These are phyloP conservation scores for Crithidia fasciculata DNA, from an alignment of 208 protist genomes.

Conservation along the genomic window DNA sequence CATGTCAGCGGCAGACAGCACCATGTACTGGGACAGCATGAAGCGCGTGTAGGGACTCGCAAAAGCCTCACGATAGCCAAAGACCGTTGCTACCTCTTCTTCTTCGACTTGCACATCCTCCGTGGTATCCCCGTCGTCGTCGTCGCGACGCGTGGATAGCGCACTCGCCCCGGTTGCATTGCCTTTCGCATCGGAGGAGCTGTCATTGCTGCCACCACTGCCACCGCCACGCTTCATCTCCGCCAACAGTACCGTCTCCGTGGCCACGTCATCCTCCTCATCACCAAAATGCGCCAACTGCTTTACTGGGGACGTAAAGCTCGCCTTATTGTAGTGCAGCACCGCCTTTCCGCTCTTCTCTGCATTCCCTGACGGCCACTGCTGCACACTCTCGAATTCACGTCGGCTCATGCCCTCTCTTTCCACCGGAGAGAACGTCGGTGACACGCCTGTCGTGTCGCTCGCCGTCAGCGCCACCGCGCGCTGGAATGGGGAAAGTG, in stretches of 20 bases:
- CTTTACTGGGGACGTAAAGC: neutral
- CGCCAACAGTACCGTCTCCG: neutral
- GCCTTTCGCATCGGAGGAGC: neutral
- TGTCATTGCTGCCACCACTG: neutral
- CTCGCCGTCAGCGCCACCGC: neutral
- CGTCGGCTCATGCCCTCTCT: neutral
- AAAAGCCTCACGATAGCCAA: slow-evolving; percentile 69
- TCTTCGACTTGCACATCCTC: neutral
- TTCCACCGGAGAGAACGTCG: neutral
- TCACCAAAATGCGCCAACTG: neutral
- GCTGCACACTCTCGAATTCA: neutral
- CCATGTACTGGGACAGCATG: slow-evolving; percentile 68
- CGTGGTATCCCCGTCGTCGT: neutral
- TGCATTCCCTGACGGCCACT: neutral
- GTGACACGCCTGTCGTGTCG: neutral
- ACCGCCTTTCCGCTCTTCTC: neutral
- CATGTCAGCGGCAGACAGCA: slow-evolving; percentile 48
- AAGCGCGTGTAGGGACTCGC: slow-evolving; percentile 34
- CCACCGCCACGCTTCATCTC: neutral
- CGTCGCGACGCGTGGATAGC: too few relatives aligned
- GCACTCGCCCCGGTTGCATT: neutral
- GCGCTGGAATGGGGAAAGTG: neutral
- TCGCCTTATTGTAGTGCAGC: neutral
- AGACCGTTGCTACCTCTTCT: slow-evolving; percentile 11
- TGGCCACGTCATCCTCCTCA: neutral